These are phyloP conservation scores for Micromonas commoda DNA, from an alignment of 139 green algal genomes.

Conservation along the genomic window DNA sequence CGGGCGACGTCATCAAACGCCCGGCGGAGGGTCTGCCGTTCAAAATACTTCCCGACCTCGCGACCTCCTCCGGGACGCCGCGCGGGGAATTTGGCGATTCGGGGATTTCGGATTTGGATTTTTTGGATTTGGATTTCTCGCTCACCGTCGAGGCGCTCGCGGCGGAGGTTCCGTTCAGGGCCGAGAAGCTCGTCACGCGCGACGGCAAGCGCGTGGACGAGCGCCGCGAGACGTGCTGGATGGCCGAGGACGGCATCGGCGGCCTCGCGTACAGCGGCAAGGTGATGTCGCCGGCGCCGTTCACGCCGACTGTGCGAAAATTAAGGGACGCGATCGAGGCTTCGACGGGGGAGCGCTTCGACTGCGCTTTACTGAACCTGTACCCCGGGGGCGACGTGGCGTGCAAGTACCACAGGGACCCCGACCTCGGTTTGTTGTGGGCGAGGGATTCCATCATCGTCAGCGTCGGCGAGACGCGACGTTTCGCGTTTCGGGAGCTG, in stretches of 20 bases:
- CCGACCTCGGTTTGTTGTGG: conserved; percentile 4
- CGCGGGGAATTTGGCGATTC: neutral
- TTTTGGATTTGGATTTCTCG: neutral
- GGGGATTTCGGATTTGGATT: neutral
- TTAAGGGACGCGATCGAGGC: conserved; percentile 16
- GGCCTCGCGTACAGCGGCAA: conserved; percentile 31
- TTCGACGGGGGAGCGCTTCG: neutral
- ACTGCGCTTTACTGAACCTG: conserved; percentile 30
- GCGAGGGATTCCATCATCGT: conserved; percentile 17
- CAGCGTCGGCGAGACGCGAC: conserved; percentile 29
- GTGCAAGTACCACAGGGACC: conserved; percentile 30
- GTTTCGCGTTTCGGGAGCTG: conserved; percentile 28
- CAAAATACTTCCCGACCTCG: too few species aligned
- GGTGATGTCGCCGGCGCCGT: conserved; percentile 26
- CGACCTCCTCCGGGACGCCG: neutral
- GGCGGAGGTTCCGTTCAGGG: conserved; percentile 2
- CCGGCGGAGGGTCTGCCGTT: too few species aligned
- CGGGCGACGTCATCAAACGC: too few species aligned
- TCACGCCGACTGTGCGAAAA: neutral
- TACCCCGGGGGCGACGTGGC: conserved; percentile 22
- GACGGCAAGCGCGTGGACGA: conserved; percentile 21
- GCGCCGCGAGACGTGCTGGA: conserved; percentile 33
- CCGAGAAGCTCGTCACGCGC: conserved; percentile 27
- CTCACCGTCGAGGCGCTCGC: neutral
- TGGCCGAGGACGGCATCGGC: conserved; percentile 30